Percentiles rank a stretch among this genome's conserved stretches.
These are phyloP conservation scores for Acacia concinna DNA, from an alignment of 331 rosid genomes.

Conservation along the genomic window DNA sequence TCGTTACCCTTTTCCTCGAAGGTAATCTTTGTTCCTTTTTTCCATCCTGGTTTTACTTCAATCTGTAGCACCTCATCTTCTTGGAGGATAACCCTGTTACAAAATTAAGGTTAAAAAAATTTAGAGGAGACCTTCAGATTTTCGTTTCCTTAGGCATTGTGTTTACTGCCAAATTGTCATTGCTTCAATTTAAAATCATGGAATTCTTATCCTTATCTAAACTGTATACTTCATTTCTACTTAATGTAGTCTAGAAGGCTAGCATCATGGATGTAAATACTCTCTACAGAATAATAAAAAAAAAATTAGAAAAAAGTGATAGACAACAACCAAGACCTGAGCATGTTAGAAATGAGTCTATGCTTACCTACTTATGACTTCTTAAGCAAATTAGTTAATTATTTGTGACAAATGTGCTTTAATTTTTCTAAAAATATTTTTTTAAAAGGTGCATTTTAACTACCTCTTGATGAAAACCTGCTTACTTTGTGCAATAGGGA, in stretches of 20 bases:
- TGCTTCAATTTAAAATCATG: neutral
- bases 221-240: neutral
- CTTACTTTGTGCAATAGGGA: too few relatives aligned
- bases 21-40: constrained; percentile 74
- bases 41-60: constrained; percentile 90
- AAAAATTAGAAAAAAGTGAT: neutral
- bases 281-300: neutral
- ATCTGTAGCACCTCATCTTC: constrained; percentile 60
- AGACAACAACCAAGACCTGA: neutral
- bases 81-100: constrained; percentile 64
- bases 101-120: constrained; percentile 33
- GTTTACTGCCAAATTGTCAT: neutral
- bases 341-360: neutral
- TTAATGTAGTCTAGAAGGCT: neutral
- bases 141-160: neutral
- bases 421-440: too few relatives aligned
- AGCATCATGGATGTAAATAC: neutral
- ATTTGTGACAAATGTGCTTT: too few relatives aligned
- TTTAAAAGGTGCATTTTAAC: too few relatives aligned
- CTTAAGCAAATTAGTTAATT: too few relatives aligned
- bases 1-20: constrained; percentile 90
- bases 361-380: neutral
- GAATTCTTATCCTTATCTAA: neutral
- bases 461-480: too few relatives aligned
- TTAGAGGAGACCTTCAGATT: neutral